Conservation (phyloP, 2,329 filamentous ascomycete species). For the Penicillium sp. region DNA sequence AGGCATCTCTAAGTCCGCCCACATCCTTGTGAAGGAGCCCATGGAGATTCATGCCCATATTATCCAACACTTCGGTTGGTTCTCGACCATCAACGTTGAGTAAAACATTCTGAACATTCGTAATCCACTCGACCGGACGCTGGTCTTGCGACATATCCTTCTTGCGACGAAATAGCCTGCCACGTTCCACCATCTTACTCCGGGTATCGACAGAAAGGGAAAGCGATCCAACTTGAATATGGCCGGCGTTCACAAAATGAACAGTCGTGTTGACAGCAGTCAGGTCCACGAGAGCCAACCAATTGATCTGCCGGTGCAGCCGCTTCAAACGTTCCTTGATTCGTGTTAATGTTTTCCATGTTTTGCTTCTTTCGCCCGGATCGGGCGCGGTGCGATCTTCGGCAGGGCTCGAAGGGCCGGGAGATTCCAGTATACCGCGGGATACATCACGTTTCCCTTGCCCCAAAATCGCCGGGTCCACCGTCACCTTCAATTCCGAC, state of each 20-base stretch:
- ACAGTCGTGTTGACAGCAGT: slow-evolving; percentile 78
- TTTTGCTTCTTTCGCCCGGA: slow-evolving; percentile 57
- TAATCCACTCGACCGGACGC: slow-evolving; percentile 89
- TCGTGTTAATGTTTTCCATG: slow-evolving; percentile 75
- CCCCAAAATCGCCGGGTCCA: slow-evolving; percentile 68
- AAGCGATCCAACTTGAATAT: slow-evolving; percentile 78
- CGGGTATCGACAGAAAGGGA: slow-evolving; percentile 87
- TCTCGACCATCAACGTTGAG: slow-evolving; percentile 85
- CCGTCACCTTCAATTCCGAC: slow-evolving; percentile 77
- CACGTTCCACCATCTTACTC: slow-evolving; percentile 85
- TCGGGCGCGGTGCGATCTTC: slow-evolving; percentile 24
- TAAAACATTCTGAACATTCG: slow-evolving; percentile 78
- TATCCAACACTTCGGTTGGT: slow-evolving; percentile 83
- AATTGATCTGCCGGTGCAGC: slow-evolving; percentile 81
- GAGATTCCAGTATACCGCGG: slow-evolving; percentile 22
- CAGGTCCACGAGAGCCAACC: slow-evolving; percentile 85
- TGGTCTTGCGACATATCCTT: slow-evolving; percentile 63
- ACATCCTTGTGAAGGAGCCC: slow-evolving; percentile 82
- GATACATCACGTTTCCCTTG: slow-evolving; percentile 24
- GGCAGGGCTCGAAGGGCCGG: slow-evolving; percentile 23
- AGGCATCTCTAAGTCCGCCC: slow-evolving; percentile 85
- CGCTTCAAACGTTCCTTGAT: slow-evolving; percentile 83
- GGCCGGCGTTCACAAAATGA: slow-evolving; percentile 76
- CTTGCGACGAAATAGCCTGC: slow-evolving; percentile 81
- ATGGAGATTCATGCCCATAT: slow-evolving; percentile 84